Base-by-base conservation (phyloP, 2,329 filamentous ascomycete species). In the Colletotrichum falcatum region DNA sequence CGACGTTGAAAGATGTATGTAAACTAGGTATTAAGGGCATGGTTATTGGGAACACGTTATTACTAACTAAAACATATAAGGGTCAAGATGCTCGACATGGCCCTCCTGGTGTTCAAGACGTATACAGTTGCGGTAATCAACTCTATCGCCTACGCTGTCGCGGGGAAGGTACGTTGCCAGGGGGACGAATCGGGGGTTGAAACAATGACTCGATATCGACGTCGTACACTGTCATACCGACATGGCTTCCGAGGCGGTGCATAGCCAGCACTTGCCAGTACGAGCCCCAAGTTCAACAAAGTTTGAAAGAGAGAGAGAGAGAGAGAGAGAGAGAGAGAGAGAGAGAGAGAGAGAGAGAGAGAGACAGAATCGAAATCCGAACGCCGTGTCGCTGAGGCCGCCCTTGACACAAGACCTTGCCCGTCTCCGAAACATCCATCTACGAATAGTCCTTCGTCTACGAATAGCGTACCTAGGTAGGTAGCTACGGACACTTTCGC, bases 351-450 rank as follows among this genome's bases (percentile, higher is more conserved):
- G 44, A 26, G 46, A 35, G 51, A 61, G 44, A 26, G 46, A 35
- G 46, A n/a, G 26, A 28, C 46, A 46, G 20, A 28, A 58, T 61
- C 16, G n/a, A 3, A 14, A 26, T 33, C 42, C 42, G 26, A 42
- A 23, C 33, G 11, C 3, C n/a, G 35, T 39, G 35, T 39, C 18
- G 49, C 33, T 30, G 18, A 62, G 55, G 30, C 35, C 42, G 28
- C 49, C 44, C 20, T 58, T n/a, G 33, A 33, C 20, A 23, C 49
- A 49, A 63, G 26, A 33, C 28, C 30, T 56, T 20, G 46, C 46
- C 48, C 30, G 39, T 28, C 59, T 49, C 59, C 51, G 63, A 44
- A 64, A 33, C 30, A n/a, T 54, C 5, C 11, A 58, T 51, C 65
- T 5, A 46, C 44, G 42, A 44, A n/a, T 44, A n/a, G 42, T 8